Evolutionary conservation across 2,329 filamentous ascomycete species (phyloP), one percentile per base, ranked within the genome.

Genomic region (Ambrosiella beaveri): DNA sequence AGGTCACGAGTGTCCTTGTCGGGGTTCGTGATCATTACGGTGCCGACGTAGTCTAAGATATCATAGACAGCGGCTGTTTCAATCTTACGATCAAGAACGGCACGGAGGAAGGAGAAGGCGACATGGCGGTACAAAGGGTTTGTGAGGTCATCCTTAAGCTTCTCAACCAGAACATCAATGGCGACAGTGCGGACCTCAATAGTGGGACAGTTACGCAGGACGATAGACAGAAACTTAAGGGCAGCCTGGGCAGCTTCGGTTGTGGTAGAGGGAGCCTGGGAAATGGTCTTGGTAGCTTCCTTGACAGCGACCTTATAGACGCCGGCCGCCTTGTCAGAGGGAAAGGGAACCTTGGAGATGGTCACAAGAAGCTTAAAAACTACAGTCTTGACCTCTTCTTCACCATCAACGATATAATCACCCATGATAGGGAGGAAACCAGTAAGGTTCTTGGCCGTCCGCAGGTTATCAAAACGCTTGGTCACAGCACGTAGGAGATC

Each of bases 21-120:
- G 62, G 95, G 88, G 66, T 97, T 97, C 50, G 86, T 95, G 59
- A 98, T 86, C 90, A 97, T 97, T 68, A 96, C 85, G 2, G 80
- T 84, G 52, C 88, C 88, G 37, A 95, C 84, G 65, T 89, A 84
- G 67, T 98, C 93, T 62, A 96, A 79, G 7, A 86, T 84, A 66
- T 97, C 91, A 67, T 98, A 98, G 37, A 98, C 83, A 47, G 85
- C 79, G 0, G 90, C 84, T 7, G 94, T 89, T 65, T 95, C 79
- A 49, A 97, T 76, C 67, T 86, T 91, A 15, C 90, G 81, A 57
- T 87, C 85, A 66, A 98, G 79, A 35, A 97, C 82, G 0, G 88
- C 86, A 47, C 90, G 85, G 60, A 98, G 72, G 70, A 98, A 97
- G 66, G 88, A 95, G 73, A 98, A 98, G 0, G 88, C 93, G 47